Conservation (phyloP, 345 rosid species). For the Camelina hispida region DNA sequence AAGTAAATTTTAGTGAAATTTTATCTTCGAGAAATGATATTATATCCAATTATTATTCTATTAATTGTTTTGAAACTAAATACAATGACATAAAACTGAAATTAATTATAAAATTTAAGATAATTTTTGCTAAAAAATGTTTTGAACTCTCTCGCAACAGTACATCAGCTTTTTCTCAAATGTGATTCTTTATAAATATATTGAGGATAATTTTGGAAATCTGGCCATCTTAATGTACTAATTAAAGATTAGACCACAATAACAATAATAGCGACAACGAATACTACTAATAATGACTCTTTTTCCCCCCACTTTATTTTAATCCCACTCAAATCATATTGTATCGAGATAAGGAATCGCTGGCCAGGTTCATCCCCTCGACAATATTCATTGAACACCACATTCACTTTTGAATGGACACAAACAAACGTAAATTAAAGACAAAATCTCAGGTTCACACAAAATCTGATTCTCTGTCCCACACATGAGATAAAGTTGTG, state of each 20-base stretch:
- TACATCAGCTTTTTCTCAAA: no score
- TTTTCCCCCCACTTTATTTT: slow-evolving; percentile 29
- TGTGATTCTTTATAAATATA: no score
- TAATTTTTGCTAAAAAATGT: no score
- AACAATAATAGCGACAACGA: slow-evolving; percentile 38
- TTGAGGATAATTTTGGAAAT: background rate
- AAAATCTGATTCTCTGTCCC: slow-evolving; percentile 33
- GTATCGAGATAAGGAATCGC: slow-evolving; percentile 15
- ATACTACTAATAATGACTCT: slow-evolving; percentile 6
- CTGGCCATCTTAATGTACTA: slow-evolving; percentile 21
- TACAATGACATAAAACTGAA: no score
- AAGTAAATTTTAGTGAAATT: no score
- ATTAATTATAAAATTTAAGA: no score
- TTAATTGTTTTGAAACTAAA: no score
- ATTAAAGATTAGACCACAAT: slow-evolving; percentile 25
- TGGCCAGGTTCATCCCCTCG: slow-evolving; percentile 32
- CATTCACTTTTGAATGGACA: slow-evolving; percentile 25
- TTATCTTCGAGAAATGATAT: no score
- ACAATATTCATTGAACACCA: slow-evolving; percentile 36
- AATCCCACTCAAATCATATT: slow-evolving; percentile 37
- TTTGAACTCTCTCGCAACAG: no score
- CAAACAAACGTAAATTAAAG: slow-evolving; percentile 19
- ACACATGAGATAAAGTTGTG: slow-evolving; percentile 4
- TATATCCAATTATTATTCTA: no score
- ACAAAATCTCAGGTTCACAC: slow-evolving; percentile 23